These are phyloP conservation scores for Daldinia sp. DNA, from an alignment of 2,329 filamentous ascomycete species.

Conservation along the genomic window DNA sequence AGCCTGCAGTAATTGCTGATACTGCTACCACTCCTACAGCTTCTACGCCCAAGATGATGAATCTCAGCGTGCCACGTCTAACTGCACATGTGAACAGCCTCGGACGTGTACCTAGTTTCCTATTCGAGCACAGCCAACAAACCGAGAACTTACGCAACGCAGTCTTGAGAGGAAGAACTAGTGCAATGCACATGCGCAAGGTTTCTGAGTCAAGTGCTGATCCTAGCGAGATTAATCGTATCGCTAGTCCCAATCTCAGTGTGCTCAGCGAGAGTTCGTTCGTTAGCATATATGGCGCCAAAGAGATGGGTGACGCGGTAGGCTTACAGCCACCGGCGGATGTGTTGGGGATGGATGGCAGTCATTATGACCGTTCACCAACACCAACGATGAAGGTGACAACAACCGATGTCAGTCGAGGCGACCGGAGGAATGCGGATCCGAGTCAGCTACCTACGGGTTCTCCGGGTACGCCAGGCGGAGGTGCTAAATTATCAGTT, in stretches of 20 bases:
- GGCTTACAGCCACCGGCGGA: constrained; percentile 32
- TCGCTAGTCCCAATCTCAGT: constrained; percentile 68
- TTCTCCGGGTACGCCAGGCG: constrained; percentile 46
- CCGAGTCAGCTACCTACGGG: constrained; percentile 43
- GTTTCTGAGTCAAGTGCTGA: constrained; percentile 54
- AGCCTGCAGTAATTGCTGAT: constrained; percentile 26
- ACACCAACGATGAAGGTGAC: constrained; percentile 33
- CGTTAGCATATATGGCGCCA: constrained; percentile 66
- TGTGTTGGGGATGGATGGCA: constrained; percentile 38
- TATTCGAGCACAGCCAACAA: constrained; percentile 66
- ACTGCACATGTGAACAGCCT: constrained; percentile 52
- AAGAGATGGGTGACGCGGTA: constrained; percentile 31
- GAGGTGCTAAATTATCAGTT: constrained; percentile 43
- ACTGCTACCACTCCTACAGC: constrained; percentile 7
- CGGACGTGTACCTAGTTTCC: constrained; percentile 69
- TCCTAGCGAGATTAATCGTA: constrained; percentile 48
- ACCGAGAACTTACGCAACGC: constrained; percentile 69
- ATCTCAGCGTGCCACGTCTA: constrained; percentile 26
- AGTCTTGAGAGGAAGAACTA: constrained; percentile 61
- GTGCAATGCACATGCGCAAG: constrained; percentile 59
- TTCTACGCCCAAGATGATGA: constrained; percentile 37
- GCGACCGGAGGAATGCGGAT: constrained; percentile 30
- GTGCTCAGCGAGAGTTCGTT: constrained; percentile 74
- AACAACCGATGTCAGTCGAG: constrained; percentile 36
- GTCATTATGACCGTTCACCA: constrained; percentile 34